Conservation (phyloP, 2,329 filamentous ascomycete species). For the Sporothrix brasiliensis region DNA sequence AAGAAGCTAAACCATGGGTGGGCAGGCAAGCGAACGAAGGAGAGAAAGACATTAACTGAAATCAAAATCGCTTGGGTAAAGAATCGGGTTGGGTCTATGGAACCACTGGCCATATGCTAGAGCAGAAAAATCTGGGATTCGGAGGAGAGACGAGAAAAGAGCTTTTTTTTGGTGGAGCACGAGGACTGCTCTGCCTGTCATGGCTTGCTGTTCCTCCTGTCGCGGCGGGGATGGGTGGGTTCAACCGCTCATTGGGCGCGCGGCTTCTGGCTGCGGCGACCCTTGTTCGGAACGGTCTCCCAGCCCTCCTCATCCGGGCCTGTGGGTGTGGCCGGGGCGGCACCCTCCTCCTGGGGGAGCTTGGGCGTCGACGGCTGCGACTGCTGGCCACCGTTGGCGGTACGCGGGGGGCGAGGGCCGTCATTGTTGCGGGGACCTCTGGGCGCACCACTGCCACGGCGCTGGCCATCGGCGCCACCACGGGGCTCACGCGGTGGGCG, state of each 20-base stretch:
- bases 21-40: background rate
- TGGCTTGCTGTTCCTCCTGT: constrained; percentile 15
- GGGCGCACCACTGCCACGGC: constrained; percentile 43
- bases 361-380: constrained; percentile 42
- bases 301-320: constrained; percentile 62
- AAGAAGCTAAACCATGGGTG: background rate
- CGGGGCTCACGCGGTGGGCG: constrained; percentile 39
- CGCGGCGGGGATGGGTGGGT: background rate
- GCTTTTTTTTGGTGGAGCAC: background rate
- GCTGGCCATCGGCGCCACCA: constrained; percentile 46
- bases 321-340: constrained; percentile 34
- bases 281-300: constrained; percentile 59
- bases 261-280: constrained; percentile 43
- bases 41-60: background rate
- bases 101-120: background rate
- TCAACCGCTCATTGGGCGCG: constrained; percentile 28
- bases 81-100: background rate
- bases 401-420: constrained; percentile 51
- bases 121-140: background rate
- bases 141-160: background rate
- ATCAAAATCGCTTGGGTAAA: constrained; percentile 5
- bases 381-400: constrained; percentile 50
- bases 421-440: constrained; percentile 53
- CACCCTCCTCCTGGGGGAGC: constrained; percentile 42
- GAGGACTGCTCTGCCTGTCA: constrained; percentile 13